A percentile compares a stretch with the other conserved stretches of the same genome.
Evolutionary conservation across 768 basidiomycete genomes (phyloP).

Genomic region (Agrocybe pediades): DNA sequence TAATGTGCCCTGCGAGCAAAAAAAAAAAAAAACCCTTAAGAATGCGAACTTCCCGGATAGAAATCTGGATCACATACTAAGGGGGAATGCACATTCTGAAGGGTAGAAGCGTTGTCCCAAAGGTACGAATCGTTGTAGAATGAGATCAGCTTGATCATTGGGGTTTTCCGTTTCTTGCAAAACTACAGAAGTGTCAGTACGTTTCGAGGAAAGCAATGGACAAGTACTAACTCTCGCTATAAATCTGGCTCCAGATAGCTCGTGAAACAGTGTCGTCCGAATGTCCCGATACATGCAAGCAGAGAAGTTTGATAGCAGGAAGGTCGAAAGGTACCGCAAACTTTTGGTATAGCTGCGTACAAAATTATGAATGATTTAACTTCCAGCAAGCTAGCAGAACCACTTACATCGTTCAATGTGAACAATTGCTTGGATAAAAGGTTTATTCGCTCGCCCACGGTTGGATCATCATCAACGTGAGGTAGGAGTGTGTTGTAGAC

Average conservation of each 20-base stretch:
- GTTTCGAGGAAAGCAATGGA: neutral
- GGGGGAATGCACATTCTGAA: slow-evolving; percentile 87
- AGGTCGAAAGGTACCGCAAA: slow-evolving; percentile 89
- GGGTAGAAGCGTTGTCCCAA: slow-evolving; percentile 89
- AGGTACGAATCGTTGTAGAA: slow-evolving; percentile 65
- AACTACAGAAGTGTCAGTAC: slow-evolving; percentile 35
- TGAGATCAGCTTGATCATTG: slow-evolving; percentile 55
- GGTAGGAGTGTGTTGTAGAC: slow-evolving; percentile 70
- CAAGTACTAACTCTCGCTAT: slow-evolving; percentile 69
- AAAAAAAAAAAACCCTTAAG: neutral
- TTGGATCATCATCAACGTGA: slow-evolving; percentile 60
- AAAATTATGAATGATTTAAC: slow-evolving; percentile 9
- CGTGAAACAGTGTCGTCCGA: slow-evolving; percentile 79
- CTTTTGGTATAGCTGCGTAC: slow-evolving; percentile 74
- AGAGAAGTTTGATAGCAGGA: slow-evolving; percentile 81
- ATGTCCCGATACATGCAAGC: slow-evolving; percentile 93
- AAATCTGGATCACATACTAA: slow-evolving; percentile 56
- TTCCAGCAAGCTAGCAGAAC: neutral
- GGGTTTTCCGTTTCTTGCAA: slow-evolving; percentile 58
- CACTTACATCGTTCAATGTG: slow-evolving; percentile 80
- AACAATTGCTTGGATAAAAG: slow-evolving; percentile 62
- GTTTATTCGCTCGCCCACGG: slow-evolving; percentile 64
- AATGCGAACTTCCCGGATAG: slow-evolving; percentile 1
- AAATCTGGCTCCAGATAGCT: slow-evolving; percentile 87
- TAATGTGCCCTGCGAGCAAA: slow-evolving; percentile 67